These are phyloP conservation scores for Saturnispora kantuleensis DNA, from an alignment of 805 yeast species.

Conservation along the genomic window DNA sequence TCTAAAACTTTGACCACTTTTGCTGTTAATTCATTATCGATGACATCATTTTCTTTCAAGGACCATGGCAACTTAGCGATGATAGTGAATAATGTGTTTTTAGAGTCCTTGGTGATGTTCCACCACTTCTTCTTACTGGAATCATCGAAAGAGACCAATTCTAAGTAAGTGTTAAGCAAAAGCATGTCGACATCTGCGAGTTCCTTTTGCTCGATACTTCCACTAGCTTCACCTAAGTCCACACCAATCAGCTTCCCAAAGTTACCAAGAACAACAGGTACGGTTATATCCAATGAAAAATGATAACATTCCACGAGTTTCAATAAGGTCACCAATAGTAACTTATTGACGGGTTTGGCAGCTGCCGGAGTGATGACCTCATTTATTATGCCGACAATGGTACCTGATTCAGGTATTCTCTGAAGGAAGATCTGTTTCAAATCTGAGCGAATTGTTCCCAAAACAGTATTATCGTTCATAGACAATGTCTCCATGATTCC, in stretches of 20 bases:
- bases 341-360: slow-evolving; percentile 29
- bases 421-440: slow-evolving; percentile 17
- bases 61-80: slow-evolving; percentile 41
- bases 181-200: slow-evolving; percentile 47
- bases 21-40: slow-evolving; percentile 13
- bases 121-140: slow-evolving; percentile 59
- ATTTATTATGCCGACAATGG: slow-evolving; percentile 33
- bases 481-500: slow-evolving; percentile 24
- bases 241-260: slow-evolving; percentile 11
- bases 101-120: slow-evolving; percentile 37
- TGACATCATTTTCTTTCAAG: slow-evolving; percentile 10
- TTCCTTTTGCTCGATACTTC: slow-evolving; percentile 7
- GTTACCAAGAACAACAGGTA: slow-evolving; percentile 14
- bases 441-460: slow-evolving; percentile 14
- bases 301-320: slow-evolving; percentile 26
- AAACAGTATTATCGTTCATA: slow-evolving; percentile 12
- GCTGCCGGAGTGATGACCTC: slow-evolving; percentile 26
- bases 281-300: slow-evolving; percentile 13
- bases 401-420: slow-evolving; percentile 42
- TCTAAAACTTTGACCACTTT: slow-evolving; percentile 43
- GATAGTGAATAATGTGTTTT: slow-evolving; percentile 57
- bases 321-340: slow-evolving; percentile 40
- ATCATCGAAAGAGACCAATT: slow-evolving; percentile 35
- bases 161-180: slow-evolving; percentile 49
- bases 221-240: slow-evolving; percentile 21